Evolutionary conservation across 371 early-diverging fungal genomes (phyloP), one percentile per base, ranked within the genome.

Genomic region (Amoeboaphelidium protococcarum): DNA sequence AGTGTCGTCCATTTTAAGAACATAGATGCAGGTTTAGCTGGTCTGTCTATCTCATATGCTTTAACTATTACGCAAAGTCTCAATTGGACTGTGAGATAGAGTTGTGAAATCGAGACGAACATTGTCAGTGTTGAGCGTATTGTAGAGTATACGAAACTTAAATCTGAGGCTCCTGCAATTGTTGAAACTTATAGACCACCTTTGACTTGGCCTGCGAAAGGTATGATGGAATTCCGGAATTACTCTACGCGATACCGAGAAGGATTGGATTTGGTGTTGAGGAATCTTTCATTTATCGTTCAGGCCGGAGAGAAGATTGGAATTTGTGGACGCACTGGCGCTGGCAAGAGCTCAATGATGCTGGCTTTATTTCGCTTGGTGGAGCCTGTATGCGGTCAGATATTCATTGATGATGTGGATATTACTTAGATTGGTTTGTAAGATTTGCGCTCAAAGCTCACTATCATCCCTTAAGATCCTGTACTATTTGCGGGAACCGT

Each of bases 311-410:
- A 83, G 53, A 86, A 86, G 61, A 72, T 89, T 43, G 92, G 88
- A 46, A 76, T 88, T 48, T 71, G 78, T 42, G 95, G 87, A 13
- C 70, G 90, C 23, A 89, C 95, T 0, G 95, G 95, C 21, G 76
- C 81, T 13, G 95, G 96, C 41, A 94, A 94, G 59, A 73, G 76
- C 25, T 77, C 80, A 16, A 58, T 89, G 52, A 85, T 81, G 23
- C 66, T 84, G 46, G 71, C 79, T 19, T 57, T 94, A 48, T 94
- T 94, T 70, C 70, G 92, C 45, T 69, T 94, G 45, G 69, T 89
- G 25, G 95, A 94, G 51, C 73, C 88, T 1, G 74, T 73, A 24
- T 56, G 54, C n/a, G 87, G 87, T 3, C 31, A 55, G 0, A 83
- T 86, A 43, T 43, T 57, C 0, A 69, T 86, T 26, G 86, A 95